Evolutionary conservation across 2,329 filamentous ascomycete species (phyloP).

Genomic region (Dactylellina drechsleri): DNA sequence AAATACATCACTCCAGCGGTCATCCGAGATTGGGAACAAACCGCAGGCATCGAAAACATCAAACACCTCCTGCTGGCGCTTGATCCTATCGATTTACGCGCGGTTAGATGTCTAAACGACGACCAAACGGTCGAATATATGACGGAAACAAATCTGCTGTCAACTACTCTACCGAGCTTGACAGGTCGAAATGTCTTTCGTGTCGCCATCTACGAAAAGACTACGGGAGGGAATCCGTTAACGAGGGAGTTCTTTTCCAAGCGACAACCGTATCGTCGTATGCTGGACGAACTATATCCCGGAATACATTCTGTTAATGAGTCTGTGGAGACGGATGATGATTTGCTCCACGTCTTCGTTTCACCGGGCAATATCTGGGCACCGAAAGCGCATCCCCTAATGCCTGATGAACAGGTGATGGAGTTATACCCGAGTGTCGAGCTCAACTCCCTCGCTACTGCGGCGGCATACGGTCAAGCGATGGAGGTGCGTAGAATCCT

Average conservation of each 20-base stretch:
- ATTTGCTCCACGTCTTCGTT: not conserved
- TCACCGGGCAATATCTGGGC: not conserved
- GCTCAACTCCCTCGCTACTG: not conserved
- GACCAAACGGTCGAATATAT: not conserved
- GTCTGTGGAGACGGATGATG: not conserved
- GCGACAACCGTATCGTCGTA: not conserved
- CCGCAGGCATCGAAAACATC: not conserved
- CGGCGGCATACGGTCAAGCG: not conserved
- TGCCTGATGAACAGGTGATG: not conserved
- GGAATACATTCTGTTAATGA: not conserved
- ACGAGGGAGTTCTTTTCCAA: not conserved
- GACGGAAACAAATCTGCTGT: not conserved
- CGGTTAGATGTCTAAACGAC: not conserved
- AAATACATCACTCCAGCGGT: slow-evolving; percentile 1
- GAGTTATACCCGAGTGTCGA: not conserved
- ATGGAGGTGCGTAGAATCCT: not conserved
- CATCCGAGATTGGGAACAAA: too few species aligned
- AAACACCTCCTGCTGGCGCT: not conserved
- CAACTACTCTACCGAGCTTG: not conserved
- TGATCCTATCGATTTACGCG: not conserved
- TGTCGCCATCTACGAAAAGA: not conserved
- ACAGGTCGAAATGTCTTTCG: not conserved
- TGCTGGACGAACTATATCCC: not conserved
- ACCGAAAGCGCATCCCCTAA: not conserved
- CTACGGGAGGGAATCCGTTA: not conserved